These are phyloP conservation scores for Kodamaea laetipori DNA, from an alignment of 805 yeast genomes.

Conservation along the genomic window DNA sequence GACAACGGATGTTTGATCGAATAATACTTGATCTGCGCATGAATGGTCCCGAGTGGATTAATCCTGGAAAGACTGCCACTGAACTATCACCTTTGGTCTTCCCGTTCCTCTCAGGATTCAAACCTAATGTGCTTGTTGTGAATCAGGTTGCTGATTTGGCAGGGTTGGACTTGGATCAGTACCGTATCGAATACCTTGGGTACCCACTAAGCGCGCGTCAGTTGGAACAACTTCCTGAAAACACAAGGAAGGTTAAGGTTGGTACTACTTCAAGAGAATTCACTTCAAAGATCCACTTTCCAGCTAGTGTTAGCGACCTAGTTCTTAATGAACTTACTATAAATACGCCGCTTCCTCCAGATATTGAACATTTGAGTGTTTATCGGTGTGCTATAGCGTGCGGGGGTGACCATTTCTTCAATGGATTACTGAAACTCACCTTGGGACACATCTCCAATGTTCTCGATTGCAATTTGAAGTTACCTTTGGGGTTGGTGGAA, in stretches of 20 bases:
- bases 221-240: slow-evolving; percentile 2
- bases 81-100: slow-evolving; percentile 1
- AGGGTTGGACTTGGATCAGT: neutral
- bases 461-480: neutral
- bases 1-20: slow-evolving; percentile 5
- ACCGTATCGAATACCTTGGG: slow-evolving; percentile 1
- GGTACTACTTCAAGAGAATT: neutral
- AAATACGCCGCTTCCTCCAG: slow-evolving; percentile 4
- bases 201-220: slow-evolving; percentile 2
- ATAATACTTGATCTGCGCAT: slow-evolving; percentile 1
- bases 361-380: slow-evolving; percentile 3
- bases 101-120: slow-evolving; percentile 4
- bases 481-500: slow-evolving; percentile 4
- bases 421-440: slow-evolving; percentile 5
- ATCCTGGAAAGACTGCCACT: neutral
- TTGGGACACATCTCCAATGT: neutral
- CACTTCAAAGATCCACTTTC: slow-evolving; percentile 2
- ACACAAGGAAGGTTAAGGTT: neutral
- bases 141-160: neutral
- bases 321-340: slow-evolving; percentile 1
- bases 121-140: neutral
- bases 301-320: neutral
- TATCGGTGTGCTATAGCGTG: neutral
- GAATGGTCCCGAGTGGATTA: slow-evolving; percentile 5
- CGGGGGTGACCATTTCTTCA: neutral